Base-by-base conservation (phyloP, 495 filamentous ascomycete species). In the Corynascus novoguineensis region DNA sequence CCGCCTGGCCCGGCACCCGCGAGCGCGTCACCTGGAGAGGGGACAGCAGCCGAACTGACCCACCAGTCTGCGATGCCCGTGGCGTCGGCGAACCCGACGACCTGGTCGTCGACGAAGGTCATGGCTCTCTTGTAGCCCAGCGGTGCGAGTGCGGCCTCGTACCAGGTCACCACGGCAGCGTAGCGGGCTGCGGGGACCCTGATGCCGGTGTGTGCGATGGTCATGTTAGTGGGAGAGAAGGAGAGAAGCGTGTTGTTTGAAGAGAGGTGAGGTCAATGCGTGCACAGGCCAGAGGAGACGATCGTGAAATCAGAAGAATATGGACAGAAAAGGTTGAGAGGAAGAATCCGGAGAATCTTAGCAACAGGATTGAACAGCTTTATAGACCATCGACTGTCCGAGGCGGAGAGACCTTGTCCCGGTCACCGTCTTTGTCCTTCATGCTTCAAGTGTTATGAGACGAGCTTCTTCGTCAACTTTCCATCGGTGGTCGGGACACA, bases 141-240 rank as follows among this genome's bases (percentile, higher is more conserved):
- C 10, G 64, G 64, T 5, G 59, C 61, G 2, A 67, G 59, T 0
- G 59, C 61, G 21, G 35, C 37, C 1, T 49, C 42, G 61, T 67
- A 67, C 48, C 51, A 67, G 5, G 52, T 53, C 2, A 67, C 40
- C 31, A 57, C 31, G 4, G 37, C 47, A 14, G 50, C 14, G 56
- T 51, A 37, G 9, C 29, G 32, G 32, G 50, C 45, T 10, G 56
- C 38, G 38, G 61, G 11, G 53, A 40, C 29, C 6, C 35, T 49
- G 57, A 67, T 59, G 38, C 61, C 64, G 1, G 59, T 58, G 59
- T 67, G 64, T 24, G 54, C 32, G 53, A 67, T 67, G 37, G 47
- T 35, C 61, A 67, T 67, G 53, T 61, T 64, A 29, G 19, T 22
- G 21, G 25, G 21, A 5, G 35, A 12, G 31, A 25, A 17, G 2